Evolutionary conservation across 306 rosid genomes (phyloP).

Genomic region (Ormosia emarginata): DNA sequence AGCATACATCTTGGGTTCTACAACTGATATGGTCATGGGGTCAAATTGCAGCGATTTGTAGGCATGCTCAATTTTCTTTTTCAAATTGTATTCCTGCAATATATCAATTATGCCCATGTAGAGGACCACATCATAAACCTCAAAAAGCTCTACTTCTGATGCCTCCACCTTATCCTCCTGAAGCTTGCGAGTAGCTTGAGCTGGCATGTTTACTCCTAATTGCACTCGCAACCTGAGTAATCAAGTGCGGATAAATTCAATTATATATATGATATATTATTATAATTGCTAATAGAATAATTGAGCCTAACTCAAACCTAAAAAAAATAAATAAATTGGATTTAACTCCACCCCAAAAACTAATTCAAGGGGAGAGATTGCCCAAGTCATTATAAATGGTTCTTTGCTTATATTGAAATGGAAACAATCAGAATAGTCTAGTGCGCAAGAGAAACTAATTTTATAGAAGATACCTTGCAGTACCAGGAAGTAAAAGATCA

Average conservation of each 20-base stretch:
- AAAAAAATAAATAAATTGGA: too few relatives aligned
- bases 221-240: slow-evolving; percentile 77
- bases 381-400: too few relatives aligned
- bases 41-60: slow-evolving; percentile 56
- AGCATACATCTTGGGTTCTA: slow-evolving; percentile 71
- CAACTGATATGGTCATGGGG: slow-evolving; percentile 63
- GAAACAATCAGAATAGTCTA: not conserved
- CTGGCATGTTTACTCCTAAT: slow-evolving; percentile 97
- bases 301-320: too few relatives aligned
- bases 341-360: too few relatives aligned
- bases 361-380: too few relatives aligned
- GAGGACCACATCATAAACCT: slow-evolving; percentile 81
- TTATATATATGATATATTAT: not conserved
- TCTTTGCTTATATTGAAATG: not conserved
- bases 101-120: slow-evolving; percentile 94
- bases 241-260: not conserved
- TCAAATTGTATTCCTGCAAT: slow-evolving; percentile 70
- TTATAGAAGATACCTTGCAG: slow-evolving; percentile 64
- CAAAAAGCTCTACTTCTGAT: slow-evolving; percentile 71
- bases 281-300: too few relatives aligned
- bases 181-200: slow-evolving; percentile 61
- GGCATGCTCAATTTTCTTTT: slow-evolving; percentile 73
- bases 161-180: slow-evolving; percentile 44
- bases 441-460: not conserved
- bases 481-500: slow-evolving; percentile 89